Base-by-base conservation (phyloP, 768 basidiomycete genomes). In the Gloeopeniophorella convolvens region DNA sequence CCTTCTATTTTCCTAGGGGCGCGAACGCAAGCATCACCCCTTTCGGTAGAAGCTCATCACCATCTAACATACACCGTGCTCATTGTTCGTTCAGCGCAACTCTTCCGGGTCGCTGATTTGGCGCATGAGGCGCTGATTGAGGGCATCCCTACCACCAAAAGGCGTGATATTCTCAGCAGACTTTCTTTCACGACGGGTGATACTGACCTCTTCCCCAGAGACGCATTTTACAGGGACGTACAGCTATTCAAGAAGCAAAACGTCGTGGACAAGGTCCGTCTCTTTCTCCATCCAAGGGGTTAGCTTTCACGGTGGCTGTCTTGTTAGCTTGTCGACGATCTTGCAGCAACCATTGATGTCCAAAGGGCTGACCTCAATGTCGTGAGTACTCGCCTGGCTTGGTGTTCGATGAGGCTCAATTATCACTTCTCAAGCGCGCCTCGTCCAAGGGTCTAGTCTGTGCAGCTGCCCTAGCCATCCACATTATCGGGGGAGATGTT, bases 211-310 rank as follows among this genome's bases (percentile, higher is more conserved):
- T 36, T 28, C 27, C 2, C 11, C 44, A 92, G 93, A 12, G 92
- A 95, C 65, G 76, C 95, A 13, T 97, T 78, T 66, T 97, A 98
- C 68, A 81, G 80, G 56, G 89, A 95, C 50, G 85, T 91, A 1
- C 56, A 65, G 0, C 68, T 96, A 5, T 98, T 95, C 68, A 80
- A 73, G 53, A 77, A 70, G 6, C 94, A 98, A 63, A 66, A 69
- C n/a, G 74, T 76, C 0, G 91, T 95, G 1, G 89, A 97, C 65
- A 72, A 73, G 53, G 93, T 89, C 56, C 42, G 71, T 59, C 21
- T 13, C 33, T 36, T 48, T 21, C 27, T 32, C 31, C 16, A 13
- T 23, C 15, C 28, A 16, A 44, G 53, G 40, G 46, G 44, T 27
- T 21, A 35, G 32, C n/a, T 24, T 32, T 39, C 30, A 45, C 42